Percentiles rank a stretch among this genome's conserved stretches.
These are phyloP conservation scores for Fusarium sp. DNA, from an alignment of 2,329 filamentous ascomycete genomes.

Conservation along the genomic window DNA sequence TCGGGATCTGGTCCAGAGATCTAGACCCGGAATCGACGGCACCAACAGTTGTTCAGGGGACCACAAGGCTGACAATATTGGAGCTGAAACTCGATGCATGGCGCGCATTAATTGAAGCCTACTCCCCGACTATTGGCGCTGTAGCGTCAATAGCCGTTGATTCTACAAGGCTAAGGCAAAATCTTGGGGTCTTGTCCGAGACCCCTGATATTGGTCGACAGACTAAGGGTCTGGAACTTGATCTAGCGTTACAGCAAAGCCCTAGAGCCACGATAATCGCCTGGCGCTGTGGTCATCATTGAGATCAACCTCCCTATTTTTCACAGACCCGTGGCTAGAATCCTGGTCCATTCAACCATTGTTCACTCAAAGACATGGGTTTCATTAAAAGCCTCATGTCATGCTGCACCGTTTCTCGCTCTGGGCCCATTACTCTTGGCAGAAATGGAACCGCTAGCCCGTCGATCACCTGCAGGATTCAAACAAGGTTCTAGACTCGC, in stretches of 20 bases:
- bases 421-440: not conserved
- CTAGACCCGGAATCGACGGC: not conserved
- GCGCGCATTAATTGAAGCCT: not conserved
- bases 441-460: not conserved
- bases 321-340: too few species aligned
- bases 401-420: not conserved
- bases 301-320: not conserved
- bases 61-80: not conserved
- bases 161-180: not conserved
- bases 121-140: not conserved
- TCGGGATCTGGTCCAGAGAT: not conserved
- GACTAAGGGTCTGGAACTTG: not conserved
- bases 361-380: not conserved
- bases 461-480: not conserved
- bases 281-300: not conserved
- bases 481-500: not conserved
- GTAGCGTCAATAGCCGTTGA: not conserved
- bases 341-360: not conserved
- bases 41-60: not conserved
- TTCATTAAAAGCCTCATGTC: not conserved
- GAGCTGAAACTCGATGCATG: not conserved
- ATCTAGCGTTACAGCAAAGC: not conserved
- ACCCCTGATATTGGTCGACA: not conserved
- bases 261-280: not conserved
- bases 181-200: not conserved